A percentile compares a stretch with the other conserved stretches of the same genome.
Conservation (phyloP, 441 rosid genomes). For the Cnidoscolus chayamansa region DNA sequence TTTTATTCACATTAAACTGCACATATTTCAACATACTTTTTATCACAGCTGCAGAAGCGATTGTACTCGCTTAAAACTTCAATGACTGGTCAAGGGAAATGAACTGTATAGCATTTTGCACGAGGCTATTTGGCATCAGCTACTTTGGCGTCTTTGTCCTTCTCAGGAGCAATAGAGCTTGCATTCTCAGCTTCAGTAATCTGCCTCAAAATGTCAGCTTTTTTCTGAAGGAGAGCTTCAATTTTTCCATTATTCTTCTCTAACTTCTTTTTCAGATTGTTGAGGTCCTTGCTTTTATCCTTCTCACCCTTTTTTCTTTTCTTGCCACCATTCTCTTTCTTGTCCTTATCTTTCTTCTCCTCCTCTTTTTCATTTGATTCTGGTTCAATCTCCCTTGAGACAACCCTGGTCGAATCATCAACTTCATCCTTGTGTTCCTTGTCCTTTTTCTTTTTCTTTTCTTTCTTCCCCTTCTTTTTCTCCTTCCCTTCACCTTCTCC, state of each 20-base stretch:
- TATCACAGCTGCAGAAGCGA: background rate
- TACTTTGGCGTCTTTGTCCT: conserved; percentile 11
- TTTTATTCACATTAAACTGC: conserved; percentile 1
- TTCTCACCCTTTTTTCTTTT: conserved; percentile 32
- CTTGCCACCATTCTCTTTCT: conserved; percentile 27
- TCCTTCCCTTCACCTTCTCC: background rate
- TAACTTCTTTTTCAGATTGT: conserved; percentile 47
- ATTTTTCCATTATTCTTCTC: conserved; percentile 60
- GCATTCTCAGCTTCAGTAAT: conserved; percentile 51
- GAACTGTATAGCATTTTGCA: background rate
- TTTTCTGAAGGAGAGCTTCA: conserved; percentile 44
- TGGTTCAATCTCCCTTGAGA: conserved; percentile 30
- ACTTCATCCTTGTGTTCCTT: conserved; percentile 25
- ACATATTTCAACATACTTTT: background rate
- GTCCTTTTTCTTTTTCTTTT: background rate
- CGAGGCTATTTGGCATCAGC: conserved; percentile 8
- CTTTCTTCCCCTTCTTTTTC: conserved; percentile 7
- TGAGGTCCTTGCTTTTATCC: conserved; percentile 39
- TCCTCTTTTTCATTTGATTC: conserved; percentile 20
- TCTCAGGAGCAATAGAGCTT: conserved; percentile 14
- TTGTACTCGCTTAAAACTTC: background rate
- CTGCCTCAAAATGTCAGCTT: conserved; percentile 50
- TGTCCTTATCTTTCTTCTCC: conserved; percentile 9
- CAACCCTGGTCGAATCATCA: conserved; percentile 23
- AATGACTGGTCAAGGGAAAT: conserved; percentile 7